Conservation (phyloP, 257 asterid species). For the Capsicum rhomboideum region DNA sequence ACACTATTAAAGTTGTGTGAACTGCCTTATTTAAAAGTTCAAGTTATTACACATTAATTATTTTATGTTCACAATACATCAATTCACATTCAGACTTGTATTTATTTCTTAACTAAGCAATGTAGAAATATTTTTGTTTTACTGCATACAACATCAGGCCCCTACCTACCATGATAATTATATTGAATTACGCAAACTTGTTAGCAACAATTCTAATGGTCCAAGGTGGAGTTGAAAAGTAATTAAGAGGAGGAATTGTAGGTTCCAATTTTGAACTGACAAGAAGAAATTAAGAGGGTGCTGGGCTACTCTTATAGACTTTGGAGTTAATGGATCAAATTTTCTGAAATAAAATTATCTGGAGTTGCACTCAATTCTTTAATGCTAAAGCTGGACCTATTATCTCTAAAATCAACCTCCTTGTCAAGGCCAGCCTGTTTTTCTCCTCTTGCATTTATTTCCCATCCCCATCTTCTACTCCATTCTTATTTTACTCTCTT, state of each 20-base stretch:
- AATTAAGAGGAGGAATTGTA: not conserved
- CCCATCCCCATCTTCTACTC: not conserved
- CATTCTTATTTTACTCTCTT: not conserved
- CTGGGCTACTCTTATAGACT: not conserved
- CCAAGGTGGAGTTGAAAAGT: not conserved
- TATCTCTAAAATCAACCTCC: not conserved
- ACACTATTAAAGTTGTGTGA: not conserved
- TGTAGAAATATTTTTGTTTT: not conserved
- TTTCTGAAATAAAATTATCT: not conserved
- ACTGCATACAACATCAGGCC: not conserved
- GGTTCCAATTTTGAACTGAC: not conserved
- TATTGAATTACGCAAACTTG: not conserved
- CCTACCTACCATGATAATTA: not conserved
- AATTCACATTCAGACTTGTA: not conserved
- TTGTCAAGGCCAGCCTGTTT: slow-evolving; percentile 3
- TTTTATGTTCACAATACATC: not conserved
- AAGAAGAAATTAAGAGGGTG: not conserved
- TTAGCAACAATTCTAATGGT: not conserved
- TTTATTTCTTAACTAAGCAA: not conserved
- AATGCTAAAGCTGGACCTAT: slow-evolving; percentile 4
- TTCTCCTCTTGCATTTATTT: slow-evolving; percentile 1
- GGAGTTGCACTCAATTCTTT: slow-evolving; percentile 1
- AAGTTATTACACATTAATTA: not conserved
- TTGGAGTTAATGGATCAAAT: not conserved
- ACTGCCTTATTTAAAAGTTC: not conserved